Evolutionary conservation across 495 filamentous ascomycete genomes (phyloP).

Genomic region (Letharia lupina): DNA sequence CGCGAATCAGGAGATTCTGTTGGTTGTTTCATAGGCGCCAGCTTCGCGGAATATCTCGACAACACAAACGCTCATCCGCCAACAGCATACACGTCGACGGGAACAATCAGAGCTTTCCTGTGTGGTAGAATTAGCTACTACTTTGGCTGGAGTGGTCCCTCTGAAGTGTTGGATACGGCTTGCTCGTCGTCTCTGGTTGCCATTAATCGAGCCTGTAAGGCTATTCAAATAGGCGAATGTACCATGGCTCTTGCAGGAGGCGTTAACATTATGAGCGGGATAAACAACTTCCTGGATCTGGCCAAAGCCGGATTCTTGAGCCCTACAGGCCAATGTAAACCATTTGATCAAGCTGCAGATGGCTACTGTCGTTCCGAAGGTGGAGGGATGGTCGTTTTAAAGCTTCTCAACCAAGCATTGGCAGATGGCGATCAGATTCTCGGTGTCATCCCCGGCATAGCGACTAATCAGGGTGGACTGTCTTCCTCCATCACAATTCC

Average conservation of each 20-base stretch:
- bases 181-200: constrained; percentile 32
- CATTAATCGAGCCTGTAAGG: constrained; percentile 26
- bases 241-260: constrained; percentile 33
- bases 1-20: constrained; percentile 8
- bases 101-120: constrained; percentile 25
- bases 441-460: constrained; percentile 49
- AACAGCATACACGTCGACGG: constrained; percentile 21
- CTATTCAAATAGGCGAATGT: constrained; percentile 33
- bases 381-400: constrained; percentile 35
- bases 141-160: constrained; percentile 38
- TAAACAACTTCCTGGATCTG: constrained; percentile 28
- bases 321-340: constrained; percentile 52
- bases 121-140: constrained; percentile 31
- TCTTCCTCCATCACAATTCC: constrained; percentile 31
- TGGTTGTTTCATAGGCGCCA: constrained; percentile 23
- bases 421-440: constrained; percentile 54
- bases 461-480: constrained; percentile 44
- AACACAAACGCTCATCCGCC: constrained; percentile 22
- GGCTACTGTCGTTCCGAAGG: constrained; percentile 37
- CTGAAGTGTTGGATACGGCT: constrained; percentile 32
- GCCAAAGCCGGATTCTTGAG: constrained; percentile 36
- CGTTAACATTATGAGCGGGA: constrained; percentile 30
- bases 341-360: constrained; percentile 40
- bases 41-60: constrained; percentile 29
- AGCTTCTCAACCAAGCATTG: constrained; percentile 51